phyloP scores from a whole-genome alignment of 306 rosid species.

The Styphnolobium japonicum region DNA sequence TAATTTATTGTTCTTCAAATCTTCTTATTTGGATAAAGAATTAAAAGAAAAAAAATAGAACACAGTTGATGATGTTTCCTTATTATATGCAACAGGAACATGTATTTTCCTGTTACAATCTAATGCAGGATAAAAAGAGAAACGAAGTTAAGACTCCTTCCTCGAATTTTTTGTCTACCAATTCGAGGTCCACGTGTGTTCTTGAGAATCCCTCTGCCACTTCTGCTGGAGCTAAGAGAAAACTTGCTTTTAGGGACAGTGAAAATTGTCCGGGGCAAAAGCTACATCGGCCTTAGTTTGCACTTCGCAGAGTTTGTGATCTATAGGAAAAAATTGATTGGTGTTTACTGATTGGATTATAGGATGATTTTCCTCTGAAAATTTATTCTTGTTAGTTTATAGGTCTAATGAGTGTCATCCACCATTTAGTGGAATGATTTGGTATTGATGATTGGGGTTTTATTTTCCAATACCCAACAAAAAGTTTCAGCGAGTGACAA shows the following conservation, averaged over 20 bases:
- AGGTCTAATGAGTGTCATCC: slow-evolving; percentile 48
- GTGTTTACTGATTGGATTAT: slow-evolving; percentile 54
- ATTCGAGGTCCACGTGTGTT: slow-evolving; percentile 40
- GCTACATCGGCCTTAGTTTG: slow-evolving; percentile 42
- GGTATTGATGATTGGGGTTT: slow-evolving; percentile 63
- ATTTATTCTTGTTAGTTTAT: slow-evolving; percentile 43
- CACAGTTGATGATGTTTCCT: slow-evolving; percentile 1
- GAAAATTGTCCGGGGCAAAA: slow-evolving; percentile 47
- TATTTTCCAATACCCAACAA: slow-evolving; percentile 57
- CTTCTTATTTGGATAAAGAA: background rate
- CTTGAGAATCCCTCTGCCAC: slow-evolving; percentile 44
- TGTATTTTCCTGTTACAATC: slow-evolving; percentile 59
- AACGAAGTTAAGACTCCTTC: slow-evolving; percentile 54
- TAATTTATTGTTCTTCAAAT: background rate
- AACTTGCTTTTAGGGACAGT: slow-evolving; percentile 55
- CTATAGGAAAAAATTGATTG: slow-evolving; percentile 26
- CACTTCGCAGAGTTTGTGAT: slow-evolving; percentile 33
- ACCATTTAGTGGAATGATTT: slow-evolving; percentile 55
- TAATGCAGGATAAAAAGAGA: slow-evolving; percentile 53
- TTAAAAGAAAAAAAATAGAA: background rate
- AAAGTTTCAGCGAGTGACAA: slow-evolving; percentile 51
- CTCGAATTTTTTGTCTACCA: slow-evolving; percentile 39
- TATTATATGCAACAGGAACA: slow-evolving; percentile 57
- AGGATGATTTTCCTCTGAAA: slow-evolving; percentile 32
- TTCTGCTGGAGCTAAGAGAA: slow-evolving; percentile 66